Evolutionary conservation across 78 protist species (phyloP), one percentile per base, ranked within the genome.

Genomic region (Blattamonas nauphoetae): DNA sequence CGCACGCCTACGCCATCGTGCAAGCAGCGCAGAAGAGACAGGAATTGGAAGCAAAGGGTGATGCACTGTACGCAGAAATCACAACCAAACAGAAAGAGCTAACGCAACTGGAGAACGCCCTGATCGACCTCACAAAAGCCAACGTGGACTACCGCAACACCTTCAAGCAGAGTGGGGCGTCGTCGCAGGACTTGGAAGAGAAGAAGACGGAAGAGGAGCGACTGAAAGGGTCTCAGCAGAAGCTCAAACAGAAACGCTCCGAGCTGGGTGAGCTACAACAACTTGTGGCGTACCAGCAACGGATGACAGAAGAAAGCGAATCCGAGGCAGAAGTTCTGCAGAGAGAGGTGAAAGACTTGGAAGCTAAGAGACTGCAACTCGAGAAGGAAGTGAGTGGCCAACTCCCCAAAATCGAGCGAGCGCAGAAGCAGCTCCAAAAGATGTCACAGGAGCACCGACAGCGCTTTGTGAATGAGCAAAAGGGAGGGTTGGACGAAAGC

Each of bases 1-100:
- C 91, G 1, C 94, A 90, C 35, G 92, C 92, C 1, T 90, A 86
- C 42, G 78, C 41, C 81, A 32, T 92, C 44, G 84, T 92, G 87
- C 35, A 80, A 21, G 89, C 93, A 0, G 92, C 92, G 33, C 92
- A 92, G 41, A 88, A 90, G 86, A 55, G 89, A 3, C 93, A 92
- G 64, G 86, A 90, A 64, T 90, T 92, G 87, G 91, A 86, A 35
- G 46, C 44, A 0, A 1, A 79, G 44, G 91, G 93, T 1, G 94
- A 92, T 46, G 78, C 41, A 63, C 77, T 92, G 44, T 89, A 90
- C 41, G 34, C 11, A 3, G 1, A 86, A 44, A 92, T 90, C 79
- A 41, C 29, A 6, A 32, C 33, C 42, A 78, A 34, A 5, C 88
- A 84, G 78, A 36, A 43, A 1, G 93, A 92, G 86, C 33, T 84